Percentiles rank a stretch among this genome's conserved stretches.
Evolutionary conservation across 1,139 yeast genomes (phyloP).

Genomic region (Yamadazyma conglobata): DNA sequence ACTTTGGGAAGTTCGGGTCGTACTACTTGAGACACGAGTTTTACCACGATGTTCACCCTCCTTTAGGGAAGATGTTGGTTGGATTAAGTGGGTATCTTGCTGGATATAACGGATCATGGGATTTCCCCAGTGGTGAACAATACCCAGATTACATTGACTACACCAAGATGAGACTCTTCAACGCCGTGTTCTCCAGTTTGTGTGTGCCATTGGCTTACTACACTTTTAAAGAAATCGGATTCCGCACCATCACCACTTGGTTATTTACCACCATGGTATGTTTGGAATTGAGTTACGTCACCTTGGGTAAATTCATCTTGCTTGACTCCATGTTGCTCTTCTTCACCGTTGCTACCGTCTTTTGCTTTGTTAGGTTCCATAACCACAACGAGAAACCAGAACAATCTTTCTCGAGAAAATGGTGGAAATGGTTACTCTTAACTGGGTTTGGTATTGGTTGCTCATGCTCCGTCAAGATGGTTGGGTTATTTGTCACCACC

Average conservation of each 20-base stretch:
- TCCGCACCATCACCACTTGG: conserved; percentile 45
- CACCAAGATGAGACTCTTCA: conserved; percentile 61
- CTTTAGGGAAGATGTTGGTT: conserved; percentile 94
- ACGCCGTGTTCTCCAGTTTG: conserved; percentile 59
- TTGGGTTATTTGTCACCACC: conserved; percentile 72
- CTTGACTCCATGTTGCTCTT: conserved; percentile 74
- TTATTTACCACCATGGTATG: conserved; percentile 58
- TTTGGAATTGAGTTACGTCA: conserved; percentile 63
- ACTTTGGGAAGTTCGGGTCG: conserved; percentile 92
- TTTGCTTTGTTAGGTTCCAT: conserved; percentile 76
- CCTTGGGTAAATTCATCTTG: conserved; percentile 66
- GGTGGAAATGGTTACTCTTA: conserved; percentile 91
- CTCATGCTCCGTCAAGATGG: conserved; percentile 83
- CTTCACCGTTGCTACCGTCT: conserved; percentile 83
- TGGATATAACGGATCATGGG: conserved; percentile 62
- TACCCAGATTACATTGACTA: conserved; percentile 58
- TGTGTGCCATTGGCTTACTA: conserved; percentile 64
- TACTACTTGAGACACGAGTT: conserved; percentile 89
- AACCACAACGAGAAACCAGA: conserved; percentile 53
- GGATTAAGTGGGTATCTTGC: conserved; percentile 89
- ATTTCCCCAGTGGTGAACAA: conserved; percentile 55
- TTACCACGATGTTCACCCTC: conserved; percentile 98
- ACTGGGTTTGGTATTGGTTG: conserved; percentile 78
- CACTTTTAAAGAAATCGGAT: conserved; percentile 52
- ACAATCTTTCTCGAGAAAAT: conserved; percentile 60